Evolutionary conservation across 2,329 filamentous ascomycete genomes (phyloP).

Genomic region (Aspergillus vadensis): DNA sequence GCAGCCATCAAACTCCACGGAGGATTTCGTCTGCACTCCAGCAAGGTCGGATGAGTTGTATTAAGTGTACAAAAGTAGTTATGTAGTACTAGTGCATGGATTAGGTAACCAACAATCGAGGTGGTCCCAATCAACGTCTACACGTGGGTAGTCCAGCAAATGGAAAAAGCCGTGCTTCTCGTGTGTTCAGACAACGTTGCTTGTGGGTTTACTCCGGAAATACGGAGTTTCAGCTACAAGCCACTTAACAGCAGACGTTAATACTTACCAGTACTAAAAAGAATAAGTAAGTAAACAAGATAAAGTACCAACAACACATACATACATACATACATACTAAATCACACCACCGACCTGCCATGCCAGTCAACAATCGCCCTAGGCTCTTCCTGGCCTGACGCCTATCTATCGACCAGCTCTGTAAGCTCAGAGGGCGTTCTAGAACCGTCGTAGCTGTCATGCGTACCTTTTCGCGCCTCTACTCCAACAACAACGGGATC

Average conservation of each 20-base stretch:
- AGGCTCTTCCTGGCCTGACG: neutral
- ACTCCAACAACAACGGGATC: neutral
- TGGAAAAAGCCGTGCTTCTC: neutral
- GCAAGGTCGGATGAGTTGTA: too few species aligned
- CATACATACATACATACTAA: too few species aligned
- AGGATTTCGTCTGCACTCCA: too few species aligned
- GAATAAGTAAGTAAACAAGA: too few species aligned
- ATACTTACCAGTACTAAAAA: too few species aligned
- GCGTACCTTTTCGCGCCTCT: neutral
- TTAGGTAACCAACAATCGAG: too few species aligned
- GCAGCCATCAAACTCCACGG: neutral
- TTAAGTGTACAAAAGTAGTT: too few species aligned
- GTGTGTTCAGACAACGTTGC: neutral
- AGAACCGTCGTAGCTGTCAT: neutral
- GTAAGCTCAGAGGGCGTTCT: neutral
- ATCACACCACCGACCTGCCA: neutral
- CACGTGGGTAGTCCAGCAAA: neutral
- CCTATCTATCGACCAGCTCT: neutral
- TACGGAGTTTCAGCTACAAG: neutral
- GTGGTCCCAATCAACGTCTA: neutral
- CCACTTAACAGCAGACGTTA: neutral
- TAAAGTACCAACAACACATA: too few species aligned
- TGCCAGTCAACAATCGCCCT: neutral
- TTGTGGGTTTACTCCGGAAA: neutral
- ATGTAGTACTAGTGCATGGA: too few species aligned